A percentile compares a stretch with the other conserved stretches of the same genome.
Conservation (phyloP, 305 asterid genomes). For the Fraxinus sp. region DNA sequence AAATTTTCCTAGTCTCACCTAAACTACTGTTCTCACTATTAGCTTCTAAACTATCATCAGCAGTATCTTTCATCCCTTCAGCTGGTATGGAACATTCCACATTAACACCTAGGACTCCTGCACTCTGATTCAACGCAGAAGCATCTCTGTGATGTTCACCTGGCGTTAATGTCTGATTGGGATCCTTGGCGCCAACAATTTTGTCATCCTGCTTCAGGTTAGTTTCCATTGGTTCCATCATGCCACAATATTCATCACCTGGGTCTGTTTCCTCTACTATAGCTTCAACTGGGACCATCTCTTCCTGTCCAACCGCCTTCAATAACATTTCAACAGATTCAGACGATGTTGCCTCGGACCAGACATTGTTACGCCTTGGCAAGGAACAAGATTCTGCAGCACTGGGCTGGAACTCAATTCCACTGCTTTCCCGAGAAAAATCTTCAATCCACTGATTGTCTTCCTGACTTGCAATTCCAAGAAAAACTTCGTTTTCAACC, state of each 20-base stretch:
- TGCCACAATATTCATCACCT: constrained; percentile 50
- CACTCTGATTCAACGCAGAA: constrained; percentile 37
- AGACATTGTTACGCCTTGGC: constrained; percentile 92
- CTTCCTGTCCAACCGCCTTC: constrained; percentile 97
- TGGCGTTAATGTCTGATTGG: constrained; percentile 33
- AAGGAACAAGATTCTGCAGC: constrained; percentile 84
- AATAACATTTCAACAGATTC: constrained; percentile 97
- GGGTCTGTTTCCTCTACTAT: constrained; percentile 51
- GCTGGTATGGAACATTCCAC: constrained; percentile 30
- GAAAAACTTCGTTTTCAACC: constrained; percentile 98
- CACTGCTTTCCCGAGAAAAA: constrained; percentile 80
- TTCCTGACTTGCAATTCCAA: constrained; percentile 94
- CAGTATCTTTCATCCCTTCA: constrained; percentile 35
- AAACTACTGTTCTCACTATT: constrained; percentile 35
- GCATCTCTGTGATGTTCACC: constrained; percentile 39
- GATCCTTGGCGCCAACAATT: constrained; percentile 35
- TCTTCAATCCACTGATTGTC: constrained; percentile 98
- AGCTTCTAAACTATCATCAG: constrained; percentile 34
- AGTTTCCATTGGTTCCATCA: constrained; percentile 42
- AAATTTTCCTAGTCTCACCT: constrained; percentile 32
- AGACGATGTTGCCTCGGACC: constrained; percentile 99
- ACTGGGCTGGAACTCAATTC: constrained; percentile 79
- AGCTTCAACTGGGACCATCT: constrained; percentile 63
- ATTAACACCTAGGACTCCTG: constrained; percentile 33
- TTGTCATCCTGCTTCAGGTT: constrained; percentile 38